Evolutionary conservation across 2,329 filamentous ascomycete genomes (phyloP), one percentile per base, ranked within the genome.

Genomic region (Akanthomyces uredinophilus): DNA sequence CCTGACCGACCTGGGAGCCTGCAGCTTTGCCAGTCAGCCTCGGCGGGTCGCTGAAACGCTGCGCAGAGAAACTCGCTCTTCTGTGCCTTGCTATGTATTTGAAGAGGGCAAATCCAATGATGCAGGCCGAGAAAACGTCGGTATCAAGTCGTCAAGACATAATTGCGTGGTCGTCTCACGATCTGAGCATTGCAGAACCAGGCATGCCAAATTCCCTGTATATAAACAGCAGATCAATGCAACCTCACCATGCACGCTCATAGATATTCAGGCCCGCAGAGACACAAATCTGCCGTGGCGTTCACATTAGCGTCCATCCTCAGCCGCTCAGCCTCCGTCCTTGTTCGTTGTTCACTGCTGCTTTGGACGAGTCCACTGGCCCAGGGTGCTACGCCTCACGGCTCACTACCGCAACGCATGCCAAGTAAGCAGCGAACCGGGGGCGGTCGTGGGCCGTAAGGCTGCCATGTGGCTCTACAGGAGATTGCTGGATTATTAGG

Each of bases 281-380:
- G 8, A 43, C 3, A 52, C 16, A 60, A 60, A 43, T 60, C 57
- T 52, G 57, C 57, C 57, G 51, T 60, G 57, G 57, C 57, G 57
- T 60, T 58, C 47, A 39, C 22, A 7, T 39, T 60, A 52, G 57
- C 37, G 57, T 52, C 32, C 32, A 35, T 35, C 27, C 54, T 52
- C 57, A 60, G 57, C 47, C 47, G 57, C 57, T 60, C 57, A 44
- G 47, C 57, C 57, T n/a, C 57, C 47, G 11, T 35, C 24, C 29
- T 39, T 2, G 22, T 22, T 27, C 29, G 29, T 14, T 29, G 5
- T 49, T 58, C 43, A 32, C 39, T 56, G 53, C 39, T 35, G 24
- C 22, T 44, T 56, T 22, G 2, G 37, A 53, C 27, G 4, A 32
- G 22, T 44, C 52, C 37, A 43, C 37, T n/a, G 47, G 27, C 47